These are phyloP conservation scores for Beta vulgaris DNA, from an alignment of 148 eudicot species.

Conservation along the genomic window DNA sequence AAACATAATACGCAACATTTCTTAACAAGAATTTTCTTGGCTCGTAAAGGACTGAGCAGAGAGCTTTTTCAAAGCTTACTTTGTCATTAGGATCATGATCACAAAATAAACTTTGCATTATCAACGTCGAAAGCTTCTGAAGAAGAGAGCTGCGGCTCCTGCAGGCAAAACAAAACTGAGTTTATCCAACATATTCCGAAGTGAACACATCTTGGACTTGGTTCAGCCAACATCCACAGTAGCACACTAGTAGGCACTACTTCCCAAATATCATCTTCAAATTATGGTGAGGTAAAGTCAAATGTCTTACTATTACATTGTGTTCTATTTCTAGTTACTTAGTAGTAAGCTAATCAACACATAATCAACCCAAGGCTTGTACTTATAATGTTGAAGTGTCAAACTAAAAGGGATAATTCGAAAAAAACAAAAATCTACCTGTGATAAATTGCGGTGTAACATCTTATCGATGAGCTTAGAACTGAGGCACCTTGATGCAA, in stretches of 20 bases:
- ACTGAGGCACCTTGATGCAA: conserved; percentile 31
- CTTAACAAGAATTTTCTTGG: neutral
- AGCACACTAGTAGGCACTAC: neutral
- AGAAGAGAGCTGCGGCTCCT: conserved; percentile 51
- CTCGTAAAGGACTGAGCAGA: neutral
- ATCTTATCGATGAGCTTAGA: conserved; percentile 36
- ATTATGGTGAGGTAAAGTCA: neutral
- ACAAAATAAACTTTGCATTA: conserved; percentile 29
- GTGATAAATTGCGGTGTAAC: conserved; percentile 31
- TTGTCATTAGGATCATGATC: conserved; percentile 2
- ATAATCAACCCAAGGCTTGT: neutral
- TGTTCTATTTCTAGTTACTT: neutral
- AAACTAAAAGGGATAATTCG: neutral
- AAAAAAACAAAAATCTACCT: conserved; percentile 28
- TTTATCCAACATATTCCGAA: neutral
- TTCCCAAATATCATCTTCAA: neutral
- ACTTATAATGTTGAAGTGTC: neutral
- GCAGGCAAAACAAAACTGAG: conserved; percentile 19
- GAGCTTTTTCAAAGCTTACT: neutral
- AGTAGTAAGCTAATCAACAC: neutral
- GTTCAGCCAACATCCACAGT: neutral
- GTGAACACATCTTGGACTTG: neutral
- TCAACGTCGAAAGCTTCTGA: conserved; percentile 37
- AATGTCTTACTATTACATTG: neutral
- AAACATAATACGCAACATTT: neutral